Evolutionary conservation across 2,329 filamentous ascomycete genomes (phyloP).

Genomic region (Thielaviopsis euricoi): DNA sequence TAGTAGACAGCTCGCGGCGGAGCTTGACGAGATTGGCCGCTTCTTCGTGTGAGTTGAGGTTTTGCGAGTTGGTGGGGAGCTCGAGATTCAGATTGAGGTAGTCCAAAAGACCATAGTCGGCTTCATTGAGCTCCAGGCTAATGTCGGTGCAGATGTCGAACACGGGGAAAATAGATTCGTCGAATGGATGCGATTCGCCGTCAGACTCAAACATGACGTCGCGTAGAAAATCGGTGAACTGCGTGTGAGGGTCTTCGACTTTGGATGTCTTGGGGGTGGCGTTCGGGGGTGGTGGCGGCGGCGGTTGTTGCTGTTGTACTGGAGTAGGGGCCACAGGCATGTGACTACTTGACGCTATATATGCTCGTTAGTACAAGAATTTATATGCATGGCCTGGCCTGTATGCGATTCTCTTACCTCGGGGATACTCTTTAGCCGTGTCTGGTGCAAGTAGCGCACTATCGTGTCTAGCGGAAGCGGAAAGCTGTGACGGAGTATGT

Average conservation of each 20-base stretch:
- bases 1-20: conserved; percentile 5
- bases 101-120: conserved; percentile 34
- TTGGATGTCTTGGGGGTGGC: neutral
- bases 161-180: conserved; percentile 26
- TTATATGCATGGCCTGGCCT: neutral
- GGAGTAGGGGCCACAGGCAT: neutral
- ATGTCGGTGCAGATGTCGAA: conserved; percentile 34
- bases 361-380: neutral
- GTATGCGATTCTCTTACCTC: neutral
- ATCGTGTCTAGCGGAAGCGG: neutral
- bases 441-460: neutral
- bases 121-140: conserved; percentile 33
- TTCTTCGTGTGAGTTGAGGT: conserved; percentile 28
- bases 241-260: conserved; percentile 16
- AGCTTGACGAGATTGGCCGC: conserved; percentile 13
- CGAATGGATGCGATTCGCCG: conserved; percentile 21
- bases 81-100: conserved; percentile 8
- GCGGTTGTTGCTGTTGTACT: neutral
- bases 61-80: neutral
- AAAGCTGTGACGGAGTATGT: neutral
- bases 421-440: neutral
- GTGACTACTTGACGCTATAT: neutral
- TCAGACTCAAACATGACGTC: conserved; percentile 33
- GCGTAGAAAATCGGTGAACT: conserved; percentile 34
- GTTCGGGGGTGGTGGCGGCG: neutral